Evolutionary conservation across 2,329 filamentous ascomycete genomes (phyloP), one percentile per base, ranked within the genome.

Genomic region (Aspergillus sergii): DNA sequence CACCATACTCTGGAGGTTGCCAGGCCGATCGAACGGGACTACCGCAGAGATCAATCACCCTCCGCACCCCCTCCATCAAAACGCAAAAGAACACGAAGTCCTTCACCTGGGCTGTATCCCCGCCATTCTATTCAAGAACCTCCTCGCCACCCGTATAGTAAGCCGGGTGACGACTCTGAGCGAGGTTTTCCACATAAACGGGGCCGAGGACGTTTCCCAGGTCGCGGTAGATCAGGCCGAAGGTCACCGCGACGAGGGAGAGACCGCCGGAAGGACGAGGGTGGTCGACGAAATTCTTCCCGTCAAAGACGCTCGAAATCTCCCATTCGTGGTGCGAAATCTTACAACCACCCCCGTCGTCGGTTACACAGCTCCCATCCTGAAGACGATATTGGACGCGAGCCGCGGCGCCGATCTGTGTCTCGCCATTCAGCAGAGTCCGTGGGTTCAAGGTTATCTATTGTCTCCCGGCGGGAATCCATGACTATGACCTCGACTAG

Each of bases 31-130:
- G 67, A 71, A 14, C 72, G 67, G 66, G 68, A 73, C 23, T 68
- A 66, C 63, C 72, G 69, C 64, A 69, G 71, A 64, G 75, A 75
- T 62, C 69, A 74, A 36, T 75, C 72, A 57, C 72, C 73, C 50
- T 71, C 70, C 59, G 72, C 69, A 58, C 73, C 71, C 61, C 69
- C 70, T 34, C 70, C 74, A 60, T 69, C 69, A 36, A 79, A 80
- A 72, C 74, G 78, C 57, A 76, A 76, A 67, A 75, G 78, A 64
- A 81, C 75, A 60, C 75, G 77, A 61, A 80, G 78, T 66, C 77
- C 77, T 60, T 81, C 80, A 34, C 77, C 76, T 51, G 71, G 69
- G 54, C 69, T 67, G 43, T 71, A 70, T 59, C 72, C 66, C 28
- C 71, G 71, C 55, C 72, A 72, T 39, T 69, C 71, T 34, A 68